phyloP scores from a whole-genome alignment of 441 rosid genomes.

The Gossypium davidsonii region DNA sequence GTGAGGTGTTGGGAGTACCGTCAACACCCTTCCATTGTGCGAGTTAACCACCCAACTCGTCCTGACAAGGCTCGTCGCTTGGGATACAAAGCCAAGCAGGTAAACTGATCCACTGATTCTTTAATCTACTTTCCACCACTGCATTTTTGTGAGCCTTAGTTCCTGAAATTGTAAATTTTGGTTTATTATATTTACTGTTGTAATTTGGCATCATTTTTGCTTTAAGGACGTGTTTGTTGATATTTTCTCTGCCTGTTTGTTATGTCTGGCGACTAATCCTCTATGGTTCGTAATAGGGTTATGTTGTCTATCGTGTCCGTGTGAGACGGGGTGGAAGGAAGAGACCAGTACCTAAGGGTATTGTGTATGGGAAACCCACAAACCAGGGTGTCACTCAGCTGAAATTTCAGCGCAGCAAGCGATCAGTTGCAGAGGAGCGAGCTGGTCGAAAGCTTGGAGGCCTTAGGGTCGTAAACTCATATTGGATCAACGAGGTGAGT shows the following conservation, averaged over 20 bases:
- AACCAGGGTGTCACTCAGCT: constrained; percentile 70
- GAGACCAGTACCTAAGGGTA: constrained; percentile 70
- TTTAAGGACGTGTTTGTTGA: not conserved
- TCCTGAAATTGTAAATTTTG: not conserved
- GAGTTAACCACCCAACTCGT: constrained; percentile 57
- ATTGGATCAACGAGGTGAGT: constrained; percentile 61
- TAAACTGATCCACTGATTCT: not conserved
- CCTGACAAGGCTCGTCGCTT: constrained; percentile 65
- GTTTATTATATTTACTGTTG: not conserved
- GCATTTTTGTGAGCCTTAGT: not conserved
- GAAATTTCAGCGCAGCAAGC: constrained; percentile 66
- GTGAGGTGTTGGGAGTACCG: constrained; percentile 78
- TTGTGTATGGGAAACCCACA: constrained; percentile 63
- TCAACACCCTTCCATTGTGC: constrained; percentile 60
- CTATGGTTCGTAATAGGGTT: constrained; percentile 29
- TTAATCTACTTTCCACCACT: too few species aligned
- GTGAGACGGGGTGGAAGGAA: constrained; percentile 67
- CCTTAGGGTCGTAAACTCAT: constrained; percentile 57
- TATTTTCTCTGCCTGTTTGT: not conserved
- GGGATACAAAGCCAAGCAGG: constrained; percentile 79
- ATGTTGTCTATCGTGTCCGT: constrained; percentile 56
- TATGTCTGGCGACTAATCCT: too few species aligned
- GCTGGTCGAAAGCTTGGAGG: constrained; percentile 62
- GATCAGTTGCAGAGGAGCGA: constrained; percentile 65
- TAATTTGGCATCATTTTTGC: too few species aligned